Base-by-base conservation (phyloP, 1,284 basidiomycete species). In the Tilletia setariae region DNA sequence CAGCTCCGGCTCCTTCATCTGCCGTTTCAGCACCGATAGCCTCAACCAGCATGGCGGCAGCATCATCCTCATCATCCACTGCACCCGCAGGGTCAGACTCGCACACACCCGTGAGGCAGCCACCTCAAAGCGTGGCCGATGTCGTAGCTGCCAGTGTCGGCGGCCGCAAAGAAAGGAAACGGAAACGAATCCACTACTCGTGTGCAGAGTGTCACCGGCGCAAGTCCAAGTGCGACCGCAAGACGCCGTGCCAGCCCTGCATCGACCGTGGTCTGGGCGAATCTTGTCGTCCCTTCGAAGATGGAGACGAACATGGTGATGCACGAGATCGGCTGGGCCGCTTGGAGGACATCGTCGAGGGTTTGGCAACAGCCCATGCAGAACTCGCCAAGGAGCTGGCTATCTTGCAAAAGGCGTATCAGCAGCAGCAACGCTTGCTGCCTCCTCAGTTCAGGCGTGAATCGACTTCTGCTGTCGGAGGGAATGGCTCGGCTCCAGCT, bases 301-400 rank as follows among this genome's bases (percentile, higher is more conserved):
- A 77, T 46, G 79, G 79, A 11, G 79, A 81, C 61, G 73, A 81
- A 63, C 75, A 74, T 42, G 79, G 78, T 25, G 77, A 79, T 62
- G 71, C 76, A 70, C 69, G 76, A 8, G 78, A 81, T 62, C 70
- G 78, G 8, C 71, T 81, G 15, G 72, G 72, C 42, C 74, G 79
- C 0, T 74, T 81, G 51, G 79, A 81, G 67, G 78, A 80, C 63
- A 72, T 81, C 16, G 76, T 80, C 56, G 76, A 80, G 51, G 79
- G 77, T 8, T 71, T 80, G 30, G 79, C 78, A 44, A 72, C 71
- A 21, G 77, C 78, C 4, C 77, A 80, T 63, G 74, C 74, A 19
- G 71, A 71, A 40, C 68, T 79, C 13, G 76, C 78, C 7, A 72
- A 75, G 63, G 76, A 77, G 46, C 71, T 79, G 43, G 71, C 70